These are phyloP conservation scores for Cutaneotrichosporon sp. DNA, from an alignment of 1,284 basidiomycete species.

Conservation along the genomic window DNA sequence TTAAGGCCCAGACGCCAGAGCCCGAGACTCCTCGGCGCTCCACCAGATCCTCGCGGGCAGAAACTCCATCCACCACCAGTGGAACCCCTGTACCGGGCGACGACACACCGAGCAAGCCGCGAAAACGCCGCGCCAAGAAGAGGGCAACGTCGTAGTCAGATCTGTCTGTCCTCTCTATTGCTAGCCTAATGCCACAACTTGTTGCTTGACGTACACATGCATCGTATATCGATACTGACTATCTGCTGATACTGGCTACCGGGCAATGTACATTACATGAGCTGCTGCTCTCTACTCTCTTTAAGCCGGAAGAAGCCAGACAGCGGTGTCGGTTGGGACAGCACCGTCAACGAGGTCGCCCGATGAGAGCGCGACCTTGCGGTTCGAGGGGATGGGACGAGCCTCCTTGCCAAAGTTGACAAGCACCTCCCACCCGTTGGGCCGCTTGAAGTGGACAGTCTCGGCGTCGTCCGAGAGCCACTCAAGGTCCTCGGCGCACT, in stretches of 20 bases:
- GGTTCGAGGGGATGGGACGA: conserved; percentile 31
- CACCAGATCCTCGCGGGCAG: background rate
- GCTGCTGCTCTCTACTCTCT: conserved; percentile 4
- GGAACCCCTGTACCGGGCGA: background rate
- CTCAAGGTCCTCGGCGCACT: conserved; percentile 38
- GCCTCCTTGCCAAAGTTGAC: conserved; percentile 36
- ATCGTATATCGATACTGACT: conserved; percentile 4
- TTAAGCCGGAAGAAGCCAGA: conserved; percentile 25
- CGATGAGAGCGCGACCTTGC: conserved; percentile 31
- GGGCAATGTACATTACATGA: background rate
- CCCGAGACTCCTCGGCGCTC: background rate
- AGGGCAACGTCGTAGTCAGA: background rate
- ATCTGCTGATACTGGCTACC: conserved; percentile 5
- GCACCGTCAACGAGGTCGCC: conserved; percentile 19
- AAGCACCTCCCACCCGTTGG: conserved; percentile 45
- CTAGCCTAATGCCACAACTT: background rate
- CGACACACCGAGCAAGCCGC: conserved; percentile 1
- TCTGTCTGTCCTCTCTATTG: background rate
- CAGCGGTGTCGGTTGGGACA: conserved; percentile 23
- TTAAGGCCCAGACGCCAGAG: background rate
- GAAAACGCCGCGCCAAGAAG: conserved; percentile 7
- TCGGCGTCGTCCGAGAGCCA: conserved; percentile 31
- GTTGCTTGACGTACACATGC: conserved; percentile 2
- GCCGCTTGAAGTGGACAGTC: conserved; percentile 38
- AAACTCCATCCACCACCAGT: background rate